Base-by-base conservation (phyloP, 1,284 basidiomycete species). In the Pseudozyma pruni region DNA sequence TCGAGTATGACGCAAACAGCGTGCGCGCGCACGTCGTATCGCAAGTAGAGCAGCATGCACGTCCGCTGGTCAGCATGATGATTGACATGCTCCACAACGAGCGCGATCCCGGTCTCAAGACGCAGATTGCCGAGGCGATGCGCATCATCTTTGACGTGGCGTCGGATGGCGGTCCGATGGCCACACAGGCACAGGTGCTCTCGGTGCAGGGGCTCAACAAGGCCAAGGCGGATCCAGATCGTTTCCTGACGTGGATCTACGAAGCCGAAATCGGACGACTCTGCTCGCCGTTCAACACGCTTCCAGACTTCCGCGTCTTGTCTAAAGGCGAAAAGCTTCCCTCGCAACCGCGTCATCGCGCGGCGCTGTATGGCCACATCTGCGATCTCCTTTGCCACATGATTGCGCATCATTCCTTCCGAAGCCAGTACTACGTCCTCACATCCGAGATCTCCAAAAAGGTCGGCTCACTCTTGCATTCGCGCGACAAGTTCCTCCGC, bases 191-290 rank as follows among this genome's bases (percentile, higher is more conserved):
- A 58, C 83, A 85, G 52, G 76, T 80, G n/a, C 43, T 61, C 2
- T 61, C 62, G 13, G 69, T 63, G 22, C 58, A 74, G 61, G 46
- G 75, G 52, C 13, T 67, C 73, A 34, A 53, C 87, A 58, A 86
- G 86, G 23, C 85, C 87, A 91, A 83, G 91, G 94, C 79, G 90
- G 94, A 74, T 89, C 90, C n/a, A 87, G 89, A 51, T 89, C 89
- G 16, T 91, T 98, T 95, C 85, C 85, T 94, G 75, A 90, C 93
- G 31, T 92, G 92, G 83, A 94, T 98, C 83, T 98, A 98, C 85
- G 86, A 88, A 35, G 85, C 87, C 41, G 93, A 90, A 78, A 86
- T 91, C 53, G 84, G 87, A 17, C 86, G 86, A 16, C 85, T 99
- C 43, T 91, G 94, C 84, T 88, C 87, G 75, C 94, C 96, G 1